Evolutionary conservation across 106 monocot species (phyloP), one percentile per base, ranked within the genome.

Genomic region (Dendrobium huoshanense): DNA sequence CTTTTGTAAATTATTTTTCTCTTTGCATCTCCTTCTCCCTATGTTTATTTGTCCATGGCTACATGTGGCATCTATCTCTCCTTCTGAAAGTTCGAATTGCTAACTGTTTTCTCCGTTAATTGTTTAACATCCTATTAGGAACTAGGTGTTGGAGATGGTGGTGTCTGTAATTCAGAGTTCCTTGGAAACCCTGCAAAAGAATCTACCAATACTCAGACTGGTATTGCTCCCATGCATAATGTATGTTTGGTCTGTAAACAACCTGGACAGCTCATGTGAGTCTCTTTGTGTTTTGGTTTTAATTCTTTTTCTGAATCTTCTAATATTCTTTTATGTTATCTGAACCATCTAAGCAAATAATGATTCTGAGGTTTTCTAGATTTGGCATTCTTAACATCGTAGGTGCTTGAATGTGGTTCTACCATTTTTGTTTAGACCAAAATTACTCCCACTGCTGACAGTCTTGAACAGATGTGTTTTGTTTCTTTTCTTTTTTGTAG

Each of bases 241-340:
- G 5, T 75, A 44, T 75, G 74, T 44, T 75, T 75, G 74, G 43
- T 44, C 20, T 75, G 74, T 43, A 75, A 75, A n/a, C 20, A 75
- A 75, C 4, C 74, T n/a, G 74, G 74, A 44, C 6, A 19, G 41
- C 74, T 75, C 42, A 75, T 75, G 74, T 75, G 74, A 75, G 74
- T 41, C 0, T 19, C 44, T 7, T 75, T 75, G 44, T 20, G 24
- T 65, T 25, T 65, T 65, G 7, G 25, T 25, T 51, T 51, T 51
- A 13, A 13, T 65, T 37, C 2, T 37, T 65, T 24, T 65, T 65
- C 9, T 65, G 9, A 65, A 65, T 65, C 64, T 65, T 65, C 25
- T 65, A 65, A 65, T 65, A n/a, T 65, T 65, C 64, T 65, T 65
- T 65, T 72, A 9, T 68, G 67, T 8, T 4, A 58, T 68, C 27